Percentiles rank a stretch among this genome's conserved stretches.
Conservation (phyloP, 257 asterid species). For the Ehretia macrophylla region DNA sequence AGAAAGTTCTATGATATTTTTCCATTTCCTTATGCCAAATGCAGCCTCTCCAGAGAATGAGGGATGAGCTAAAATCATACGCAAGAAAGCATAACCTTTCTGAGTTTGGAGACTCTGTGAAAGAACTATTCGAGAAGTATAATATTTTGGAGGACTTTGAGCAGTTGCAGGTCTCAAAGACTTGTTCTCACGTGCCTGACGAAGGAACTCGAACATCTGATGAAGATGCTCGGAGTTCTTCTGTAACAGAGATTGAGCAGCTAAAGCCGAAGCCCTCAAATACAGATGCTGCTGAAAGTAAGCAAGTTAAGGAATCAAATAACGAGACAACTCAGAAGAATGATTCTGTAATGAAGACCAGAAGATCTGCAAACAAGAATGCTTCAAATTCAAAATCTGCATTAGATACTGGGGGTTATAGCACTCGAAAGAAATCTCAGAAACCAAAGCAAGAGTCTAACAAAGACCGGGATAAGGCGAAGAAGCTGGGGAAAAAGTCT, state of each 20-base stretch:
- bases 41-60: conserved; percentile 73
- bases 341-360: conserved; percentile 31
- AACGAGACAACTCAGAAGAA: conserved; percentile 29
- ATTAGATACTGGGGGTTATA: conserved; percentile 33
- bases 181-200: conserved; percentile 50
- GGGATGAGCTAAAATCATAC: conserved; percentile 70
- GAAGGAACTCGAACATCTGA: conserved; percentile 59
- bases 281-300: conserved; percentile 23
- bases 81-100: conserved; percentile 47
- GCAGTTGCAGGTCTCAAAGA: conserved; percentile 49
- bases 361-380: conserved; percentile 37
- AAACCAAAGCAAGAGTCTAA: conserved; percentile 53
- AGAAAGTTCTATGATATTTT: no score
- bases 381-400: conserved; percentile 33
- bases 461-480: conserved; percentile 30
- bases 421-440: conserved; percentile 42
- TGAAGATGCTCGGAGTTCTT: conserved; percentile 59
- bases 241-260: conserved; percentile 44
- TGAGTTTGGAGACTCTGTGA: conserved; percentile 48
- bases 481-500: conserved; percentile 54
- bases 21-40: not conserved
- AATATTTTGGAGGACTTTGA: conserved; percentile 50
- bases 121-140: conserved; percentile 61
- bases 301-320: conserved; percentile 33
- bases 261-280: conserved; percentile 34